Evolutionary conservation across 2,329 filamentous ascomycete species (phyloP).

Genomic region (Aureobasidium sp.): DNA sequence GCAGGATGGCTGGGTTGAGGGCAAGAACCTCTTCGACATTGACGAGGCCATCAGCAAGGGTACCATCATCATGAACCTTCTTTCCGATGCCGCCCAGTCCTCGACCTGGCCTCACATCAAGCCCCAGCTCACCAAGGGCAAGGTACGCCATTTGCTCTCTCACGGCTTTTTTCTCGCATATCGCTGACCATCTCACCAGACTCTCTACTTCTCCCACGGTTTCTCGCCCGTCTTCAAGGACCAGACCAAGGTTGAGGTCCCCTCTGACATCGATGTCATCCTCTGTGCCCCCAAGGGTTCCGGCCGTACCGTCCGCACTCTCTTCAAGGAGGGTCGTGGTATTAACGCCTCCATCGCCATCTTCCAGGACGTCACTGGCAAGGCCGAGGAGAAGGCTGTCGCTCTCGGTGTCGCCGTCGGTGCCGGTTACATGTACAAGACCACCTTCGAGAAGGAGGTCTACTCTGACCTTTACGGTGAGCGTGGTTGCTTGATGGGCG

Average conservation of each 20-base stretch:
- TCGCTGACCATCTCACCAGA: slow-evolving; percentile 44
- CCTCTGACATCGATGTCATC: slow-evolving; percentile 95
- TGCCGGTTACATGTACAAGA: slow-evolving; percentile 99
- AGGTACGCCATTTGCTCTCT: slow-evolving; percentile 47
- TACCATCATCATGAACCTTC: slow-evolving; percentile 98
- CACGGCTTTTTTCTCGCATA: not conserved
- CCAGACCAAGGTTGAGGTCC: slow-evolving; percentile 96
- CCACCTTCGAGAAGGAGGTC: slow-evolving; percentile 99
- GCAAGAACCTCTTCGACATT: slow-evolving; percentile 98
- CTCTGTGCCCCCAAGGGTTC: slow-evolving; percentile 99
- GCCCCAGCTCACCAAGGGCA: slow-evolving; percentile 96
- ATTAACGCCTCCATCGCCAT: slow-evolving; percentile 99
- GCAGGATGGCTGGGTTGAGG: slow-evolving; percentile 95
- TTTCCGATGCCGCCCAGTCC: slow-evolving; percentile 93
- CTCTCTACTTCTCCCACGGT: slow-evolving; percentile 99
- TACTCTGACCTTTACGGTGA: slow-evolving; percentile 99
- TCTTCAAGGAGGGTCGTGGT: slow-evolving; percentile 98
- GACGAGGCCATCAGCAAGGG: slow-evolving; percentile 91
- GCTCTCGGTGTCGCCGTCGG: slow-evolving; percentile 95
- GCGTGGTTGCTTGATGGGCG: slow-evolving; percentile 99
- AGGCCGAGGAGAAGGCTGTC: slow-evolving; percentile 96
- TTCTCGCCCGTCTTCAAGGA: slow-evolving; percentile 99
- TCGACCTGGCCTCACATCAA: slow-evolving; percentile 99
- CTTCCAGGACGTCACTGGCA: slow-evolving; percentile 95
- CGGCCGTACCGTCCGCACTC: slow-evolving; percentile 93